A percentile compares a stretch with the other conserved stretches of the same genome.
Conservation (phyloP, 495 filamentous ascomycete genomes). For the Choiromyces venosus region DNA sequence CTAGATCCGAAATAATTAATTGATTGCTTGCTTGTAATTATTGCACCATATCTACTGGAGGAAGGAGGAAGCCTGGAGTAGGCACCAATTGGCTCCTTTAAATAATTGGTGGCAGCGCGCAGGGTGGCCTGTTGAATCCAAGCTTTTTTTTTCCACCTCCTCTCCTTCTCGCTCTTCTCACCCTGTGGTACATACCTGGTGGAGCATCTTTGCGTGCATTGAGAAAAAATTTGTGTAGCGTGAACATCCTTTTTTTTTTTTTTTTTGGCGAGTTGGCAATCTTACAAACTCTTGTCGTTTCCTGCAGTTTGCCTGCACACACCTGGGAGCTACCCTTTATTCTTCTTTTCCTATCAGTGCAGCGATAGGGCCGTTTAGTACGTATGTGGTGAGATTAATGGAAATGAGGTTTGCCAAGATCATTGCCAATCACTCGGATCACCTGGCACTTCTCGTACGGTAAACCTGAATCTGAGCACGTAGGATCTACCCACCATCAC, state of each 20-base stretch:
- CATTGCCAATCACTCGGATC: neutral
- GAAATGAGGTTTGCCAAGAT: neutral
- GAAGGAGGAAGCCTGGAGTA: neutral
- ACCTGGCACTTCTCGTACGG: neutral
- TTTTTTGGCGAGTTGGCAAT: neutral
- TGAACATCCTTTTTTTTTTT: neutral
- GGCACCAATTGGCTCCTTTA: neutral
- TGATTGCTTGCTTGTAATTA: neutral
- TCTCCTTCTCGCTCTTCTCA: neutral
- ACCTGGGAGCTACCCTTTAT: neutral
- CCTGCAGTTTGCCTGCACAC: neutral
- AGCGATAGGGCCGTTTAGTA: neutral
- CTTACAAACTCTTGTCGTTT: neutral
- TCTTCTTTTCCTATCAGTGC: neutral
- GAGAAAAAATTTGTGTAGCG: neutral
- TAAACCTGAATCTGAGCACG: neutral
- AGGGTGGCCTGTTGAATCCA: neutral
- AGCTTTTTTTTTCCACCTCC: neutral
- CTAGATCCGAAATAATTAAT: conserved; percentile 2
- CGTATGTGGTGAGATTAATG: neutral
- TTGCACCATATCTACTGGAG: neutral
- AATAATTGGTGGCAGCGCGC: neutral
- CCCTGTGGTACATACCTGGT: conserved; percentile 1
- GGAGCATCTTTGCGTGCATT: neutral
- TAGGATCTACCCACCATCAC: neutral